Evolutionary conservation across 371 early-diverging fungal species (phyloP).

Genomic region (Mucor indicus): DNA sequence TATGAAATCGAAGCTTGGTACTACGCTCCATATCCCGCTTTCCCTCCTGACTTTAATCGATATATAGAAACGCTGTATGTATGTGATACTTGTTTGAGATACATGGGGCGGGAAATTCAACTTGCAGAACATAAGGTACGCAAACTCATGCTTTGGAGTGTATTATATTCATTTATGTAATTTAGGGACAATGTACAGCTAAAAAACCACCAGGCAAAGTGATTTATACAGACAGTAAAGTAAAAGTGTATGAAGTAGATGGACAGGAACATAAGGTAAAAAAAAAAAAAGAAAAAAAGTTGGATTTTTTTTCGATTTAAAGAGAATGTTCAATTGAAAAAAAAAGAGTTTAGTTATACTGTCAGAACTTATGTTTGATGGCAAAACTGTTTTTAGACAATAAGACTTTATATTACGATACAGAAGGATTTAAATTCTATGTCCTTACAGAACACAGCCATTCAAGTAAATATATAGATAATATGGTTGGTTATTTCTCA

Average conservation of each 20-base stretch:
- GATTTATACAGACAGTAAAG: slow-evolving; percentile 76
- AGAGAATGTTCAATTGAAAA: no score
- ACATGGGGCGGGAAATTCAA: slow-evolving; percentile 51
- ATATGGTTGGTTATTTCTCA: slow-evolving; percentile 70
- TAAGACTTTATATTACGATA: slow-evolving; percentile 98
- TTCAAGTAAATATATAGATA: slow-evolving; percentile 32
- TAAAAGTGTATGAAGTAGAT: slow-evolving; percentile 90
- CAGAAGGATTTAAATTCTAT: slow-evolving; percentile 97
- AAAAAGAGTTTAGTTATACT: slow-evolving; percentile 65
- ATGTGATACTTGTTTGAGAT: slow-evolving; percentile 87
- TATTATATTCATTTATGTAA: background rate
- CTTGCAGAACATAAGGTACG: slow-evolving; percentile 53
- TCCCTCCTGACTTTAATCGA: slow-evolving; percentile 70
- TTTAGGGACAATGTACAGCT: slow-evolving; percentile 51
- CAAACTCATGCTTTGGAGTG: no score
- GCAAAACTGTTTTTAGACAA: slow-evolving; percentile 97
- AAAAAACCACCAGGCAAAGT: slow-evolving; percentile 85
- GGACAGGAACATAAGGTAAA: slow-evolving; percentile 80
- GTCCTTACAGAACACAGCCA: slow-evolving; percentile 75
- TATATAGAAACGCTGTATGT: slow-evolving; percentile 71
- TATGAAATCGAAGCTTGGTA: slow-evolving; percentile 89
- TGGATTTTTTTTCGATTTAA: no score
- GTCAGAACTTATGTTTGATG: slow-evolving; percentile 93
- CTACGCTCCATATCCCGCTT: slow-evolving; percentile 93
- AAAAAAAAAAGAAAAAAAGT: background rate